Conservation (phyloP, 2,329 filamentous ascomycete species). For the Colletotrichum sp. region DNA sequence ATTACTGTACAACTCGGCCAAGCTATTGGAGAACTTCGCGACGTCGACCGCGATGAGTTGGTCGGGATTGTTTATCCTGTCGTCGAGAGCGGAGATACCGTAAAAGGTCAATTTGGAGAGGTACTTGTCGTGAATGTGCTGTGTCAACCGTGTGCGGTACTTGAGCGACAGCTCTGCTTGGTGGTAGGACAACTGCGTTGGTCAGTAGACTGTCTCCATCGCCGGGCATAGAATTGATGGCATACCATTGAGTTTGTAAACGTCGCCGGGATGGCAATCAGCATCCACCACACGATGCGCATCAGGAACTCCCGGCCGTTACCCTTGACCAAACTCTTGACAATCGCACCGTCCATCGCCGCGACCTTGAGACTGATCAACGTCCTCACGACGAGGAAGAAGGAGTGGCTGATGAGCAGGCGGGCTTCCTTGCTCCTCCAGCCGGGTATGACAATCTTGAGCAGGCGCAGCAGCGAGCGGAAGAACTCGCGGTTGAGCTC, state of each 20-base stretch:
- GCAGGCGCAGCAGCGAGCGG: slow-evolving; percentile 75
- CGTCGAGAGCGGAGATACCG: slow-evolving; percentile 90
- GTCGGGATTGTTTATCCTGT: slow-evolving; percentile 97
- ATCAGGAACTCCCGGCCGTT: slow-evolving; percentile 89
- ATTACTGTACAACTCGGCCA: slow-evolving; percentile 96
- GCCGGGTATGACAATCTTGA: slow-evolving; percentile 88
- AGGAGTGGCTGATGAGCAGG: slow-evolving; percentile 86
- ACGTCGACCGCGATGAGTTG: slow-evolving; percentile 97
- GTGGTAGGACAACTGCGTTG: slow-evolving; percentile 84
- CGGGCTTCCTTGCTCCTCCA: slow-evolving; percentile 89
- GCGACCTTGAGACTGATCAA: slow-evolving; percentile 95
- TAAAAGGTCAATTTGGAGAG: slow-evolving; percentile 98
- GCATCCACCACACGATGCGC: slow-evolving; percentile 97
- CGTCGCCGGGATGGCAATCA: slow-evolving; percentile 92
- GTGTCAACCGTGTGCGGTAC: slow-evolving; percentile 92
- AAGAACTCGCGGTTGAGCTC: slow-evolving; percentile 88
- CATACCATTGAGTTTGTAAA: slow-evolving; percentile 98
- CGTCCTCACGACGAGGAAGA: slow-evolving; percentile 90
- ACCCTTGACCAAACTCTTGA: slow-evolving; percentile 90
- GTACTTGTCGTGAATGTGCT: slow-evolving; percentile 94
- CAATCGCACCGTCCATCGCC: slow-evolving; percentile 91
- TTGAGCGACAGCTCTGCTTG: slow-evolving; percentile 93
- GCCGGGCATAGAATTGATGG: background rate
- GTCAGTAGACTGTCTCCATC: background rate
- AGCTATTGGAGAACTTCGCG: slow-evolving; percentile 91